Conservation (phyloP, 106 monocot species). For the Triglochin maritima region DNA sequence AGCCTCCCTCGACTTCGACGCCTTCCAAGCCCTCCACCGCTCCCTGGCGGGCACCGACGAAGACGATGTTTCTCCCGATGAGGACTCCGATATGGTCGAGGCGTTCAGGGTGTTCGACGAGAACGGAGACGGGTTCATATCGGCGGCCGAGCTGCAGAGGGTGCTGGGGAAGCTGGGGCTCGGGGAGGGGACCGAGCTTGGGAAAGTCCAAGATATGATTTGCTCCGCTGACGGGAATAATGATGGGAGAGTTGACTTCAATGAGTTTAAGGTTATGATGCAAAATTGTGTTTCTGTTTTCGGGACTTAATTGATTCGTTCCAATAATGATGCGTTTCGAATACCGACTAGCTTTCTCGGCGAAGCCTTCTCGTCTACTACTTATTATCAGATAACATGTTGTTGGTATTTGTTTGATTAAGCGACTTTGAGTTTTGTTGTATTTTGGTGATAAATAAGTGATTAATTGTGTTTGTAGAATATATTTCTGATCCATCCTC, state of each 20-base stretch:
- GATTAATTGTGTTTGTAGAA: too few relatives aligned
- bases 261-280: conserved; percentile 15
- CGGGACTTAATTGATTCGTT: too few relatives aligned
- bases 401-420: too few relatives aligned
- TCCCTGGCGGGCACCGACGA: conserved; percentile 22
- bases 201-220: conserved; percentile 47
- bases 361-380: too few relatives aligned
- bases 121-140: conserved; percentile 63
- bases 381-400: too few relatives aligned
- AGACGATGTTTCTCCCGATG: neutral
- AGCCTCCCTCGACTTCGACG: conserved; percentile 45
- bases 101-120: conserved; percentile 73
- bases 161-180: conserved; percentile 64
- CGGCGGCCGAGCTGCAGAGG: conserved; percentile 52
- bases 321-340: too few relatives aligned
- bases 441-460: too few relatives aligned
- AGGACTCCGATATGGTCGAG: conserved; percentile 43
- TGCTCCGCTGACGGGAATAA: conserved; percentile 26
- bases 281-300: neutral
- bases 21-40: conserved; percentile 46
- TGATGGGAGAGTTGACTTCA: conserved; percentile 9
- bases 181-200: conserved; percentile 25
- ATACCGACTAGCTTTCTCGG: too few relatives aligned
- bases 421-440: too few relatives aligned
- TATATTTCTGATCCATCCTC: too few relatives aligned